These are phyloP conservation scores for Juglanconis oblonga DNA, from an alignment of 2,329 filamentous ascomycete genomes.

Conservation along the genomic window DNA sequence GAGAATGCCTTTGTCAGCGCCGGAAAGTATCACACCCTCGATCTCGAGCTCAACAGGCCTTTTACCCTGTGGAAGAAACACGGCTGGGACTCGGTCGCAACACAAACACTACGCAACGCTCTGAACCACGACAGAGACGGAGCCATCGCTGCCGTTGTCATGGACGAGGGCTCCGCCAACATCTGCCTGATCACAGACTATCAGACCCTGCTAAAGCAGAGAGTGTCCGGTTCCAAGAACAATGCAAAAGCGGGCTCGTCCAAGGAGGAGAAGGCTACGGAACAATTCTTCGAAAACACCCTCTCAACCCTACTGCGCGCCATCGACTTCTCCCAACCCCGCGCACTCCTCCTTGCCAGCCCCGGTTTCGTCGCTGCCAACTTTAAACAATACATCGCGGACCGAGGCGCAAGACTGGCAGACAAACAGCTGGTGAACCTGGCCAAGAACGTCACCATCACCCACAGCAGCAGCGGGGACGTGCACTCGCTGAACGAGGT, in stretches of 20 bases:
- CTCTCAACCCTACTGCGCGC: constrained; percentile 73
- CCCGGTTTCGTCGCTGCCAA: constrained; percentile 82
- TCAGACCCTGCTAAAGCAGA: constrained; percentile 71
- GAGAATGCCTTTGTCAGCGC: constrained; percentile 53
- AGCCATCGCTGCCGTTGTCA: constrained; percentile 83
- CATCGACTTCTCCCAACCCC: constrained; percentile 68
- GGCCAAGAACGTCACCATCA: constrained; percentile 63
- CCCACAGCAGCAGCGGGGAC: constrained; percentile 83
- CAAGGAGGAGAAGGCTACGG: constrained; percentile 68
- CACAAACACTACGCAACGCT: constrained; percentile 74
- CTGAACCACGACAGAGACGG: constrained; percentile 76
- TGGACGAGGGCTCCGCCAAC: constrained; percentile 85
- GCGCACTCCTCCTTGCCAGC: constrained; percentile 79
- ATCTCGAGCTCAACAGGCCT: constrained; percentile 81
- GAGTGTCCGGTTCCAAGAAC: constrained; percentile 70
- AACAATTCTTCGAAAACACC: constrained; percentile 74
- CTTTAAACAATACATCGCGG: constrained; percentile 72
- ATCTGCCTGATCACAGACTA: constrained; percentile 80
- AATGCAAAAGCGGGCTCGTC: constrained; percentile 58
- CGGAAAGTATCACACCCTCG: constrained; percentile 61
- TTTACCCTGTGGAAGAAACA: constrained; percentile 84
- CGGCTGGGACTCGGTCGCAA: constrained; percentile 88
- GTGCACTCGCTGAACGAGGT: constrained; percentile 86
- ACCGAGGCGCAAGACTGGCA: constrained; percentile 51
- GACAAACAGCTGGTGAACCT: constrained; percentile 69